These are phyloP conservation scores for Phalaenopsis aphrodite DNA, from an alignment of 106 monocot species.

Conservation along the genomic window DNA sequence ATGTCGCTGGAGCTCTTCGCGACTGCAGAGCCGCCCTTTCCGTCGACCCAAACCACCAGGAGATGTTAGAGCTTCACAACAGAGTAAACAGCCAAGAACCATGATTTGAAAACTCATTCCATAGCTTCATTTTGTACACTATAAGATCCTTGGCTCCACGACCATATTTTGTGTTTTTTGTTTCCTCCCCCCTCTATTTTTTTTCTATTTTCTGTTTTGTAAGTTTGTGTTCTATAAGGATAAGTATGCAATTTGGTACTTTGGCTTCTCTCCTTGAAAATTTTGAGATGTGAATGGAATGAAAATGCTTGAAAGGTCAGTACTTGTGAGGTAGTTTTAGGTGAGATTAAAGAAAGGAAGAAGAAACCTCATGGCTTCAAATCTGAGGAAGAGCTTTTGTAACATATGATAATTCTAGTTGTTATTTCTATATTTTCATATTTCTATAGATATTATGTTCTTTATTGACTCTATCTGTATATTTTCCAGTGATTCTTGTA, in stretches of 20 bases:
- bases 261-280: not conserved
- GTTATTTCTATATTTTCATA: no score
- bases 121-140: conserved; percentile 3
- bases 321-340: not conserved
- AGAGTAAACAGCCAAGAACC: conserved; percentile 93
- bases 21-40: conserved; percentile 96
- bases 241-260: not conserved
- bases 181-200: not conserved
- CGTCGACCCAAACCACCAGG: conserved; percentile 92
- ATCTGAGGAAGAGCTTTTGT: not conserved
- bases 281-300: conserved; percentile 5
- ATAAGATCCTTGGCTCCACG: not conserved
- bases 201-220: not conserved
- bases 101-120: conserved; percentile 13
- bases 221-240: not conserved
- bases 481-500: no score
- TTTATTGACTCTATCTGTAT: no score
- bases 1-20: conserved; percentile 65
- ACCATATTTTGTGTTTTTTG: not conserved
- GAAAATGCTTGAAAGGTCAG: not conserved
- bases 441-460: no score
- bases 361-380: not conserved
- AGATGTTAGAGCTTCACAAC: conserved; percentile 93
- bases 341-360: not conserved
- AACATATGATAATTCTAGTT: no score